Conservation (phyloP, 169 alveolate genomes). For the Plasmodium relictum region DNA sequence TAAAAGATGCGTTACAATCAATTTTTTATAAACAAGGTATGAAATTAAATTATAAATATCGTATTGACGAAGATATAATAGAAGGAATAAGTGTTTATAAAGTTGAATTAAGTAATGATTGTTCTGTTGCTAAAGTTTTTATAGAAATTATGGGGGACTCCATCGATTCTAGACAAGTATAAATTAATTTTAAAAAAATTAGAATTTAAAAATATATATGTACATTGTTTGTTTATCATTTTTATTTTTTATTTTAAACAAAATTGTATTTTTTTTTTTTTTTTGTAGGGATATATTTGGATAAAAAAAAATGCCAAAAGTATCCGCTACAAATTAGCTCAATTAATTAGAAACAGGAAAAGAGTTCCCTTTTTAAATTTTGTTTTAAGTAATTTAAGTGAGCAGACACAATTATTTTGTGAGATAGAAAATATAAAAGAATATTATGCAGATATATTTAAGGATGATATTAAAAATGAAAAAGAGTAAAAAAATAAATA, state of each 20-base stretch:
- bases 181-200: neutral
- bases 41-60: slow-evolving; percentile 70
- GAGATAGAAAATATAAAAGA: slow-evolving; percentile 74
- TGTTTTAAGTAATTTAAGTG: slow-evolving; percentile 65
- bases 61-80: slow-evolving; percentile 75
- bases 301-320: slow-evolving; percentile 54
- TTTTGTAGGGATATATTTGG: slow-evolving; percentile 66
- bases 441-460: slow-evolving; percentile 64
- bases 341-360: slow-evolving; percentile 66
- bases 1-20: slow-evolving; percentile 66
- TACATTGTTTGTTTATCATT: neutral
- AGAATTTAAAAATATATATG: slow-evolving; percentile 9
- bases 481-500: neutral
- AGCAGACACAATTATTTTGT: slow-evolving; percentile 68
- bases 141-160: slow-evolving; percentile 76
- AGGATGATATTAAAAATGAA: slow-evolving; percentile 46
- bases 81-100: slow-evolving; percentile 58
- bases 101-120: slow-evolving; percentile 56
- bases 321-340: slow-evolving; percentile 69
- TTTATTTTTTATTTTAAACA: neutral
- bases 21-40: slow-evolving; percentile 67
- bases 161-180: slow-evolving; percentile 71
- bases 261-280: neutral
- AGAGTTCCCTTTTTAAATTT: slow-evolving; percentile 66
- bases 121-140: slow-evolving; percentile 75